phyloP scores from a whole-genome alignment of 495 filamentous ascomycete species.

The Neurospora tetraspora region DNA sequence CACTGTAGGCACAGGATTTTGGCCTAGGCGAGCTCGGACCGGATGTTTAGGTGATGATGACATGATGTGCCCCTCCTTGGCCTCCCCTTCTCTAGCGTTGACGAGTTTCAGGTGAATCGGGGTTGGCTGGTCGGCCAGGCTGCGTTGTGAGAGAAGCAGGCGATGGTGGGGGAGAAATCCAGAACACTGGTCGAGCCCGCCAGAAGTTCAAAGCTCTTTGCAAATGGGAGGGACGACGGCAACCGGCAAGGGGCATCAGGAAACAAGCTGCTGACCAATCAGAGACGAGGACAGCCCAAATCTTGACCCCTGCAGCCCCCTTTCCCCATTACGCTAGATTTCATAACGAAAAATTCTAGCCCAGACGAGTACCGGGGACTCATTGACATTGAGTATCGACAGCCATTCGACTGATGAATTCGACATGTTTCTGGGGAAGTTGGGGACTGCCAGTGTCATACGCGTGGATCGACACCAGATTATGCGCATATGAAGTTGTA shows the following conservation, averaged over 20 bases:
- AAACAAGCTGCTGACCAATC: not conserved
- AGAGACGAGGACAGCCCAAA: not conserved
- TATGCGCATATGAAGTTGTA: not conserved
- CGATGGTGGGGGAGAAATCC: not conserved
- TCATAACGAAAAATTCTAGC: not conserved
- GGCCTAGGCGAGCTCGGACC: not conserved
- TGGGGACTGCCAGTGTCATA: not conserved
- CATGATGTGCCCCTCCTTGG: conserved; percentile 13
- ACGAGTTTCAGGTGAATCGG: conserved; percentile 24
- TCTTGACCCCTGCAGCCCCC: not conserved
- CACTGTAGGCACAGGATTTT: not conserved
- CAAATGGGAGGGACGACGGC: not conserved
- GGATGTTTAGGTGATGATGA: conserved; percentile 5
- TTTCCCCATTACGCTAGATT: not conserved
- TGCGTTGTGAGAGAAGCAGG: not conserved
- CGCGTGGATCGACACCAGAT: not conserved
- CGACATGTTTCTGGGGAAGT: not conserved
- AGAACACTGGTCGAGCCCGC: not conserved
- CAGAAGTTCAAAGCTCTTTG: not conserved
- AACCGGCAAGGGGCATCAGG: not conserved
- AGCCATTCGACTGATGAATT: not conserved
- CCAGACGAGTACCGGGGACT: not conserved
- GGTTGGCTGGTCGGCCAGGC: not conserved
- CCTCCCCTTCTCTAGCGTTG: conserved; percentile 9
- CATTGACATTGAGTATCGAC: not conserved